A percentile compares a stretch with the other conserved stretches of the same genome.
Conservation (phyloP, 2,329 filamentous ascomycete species). For the Cladophialophora yegresii region DNA sequence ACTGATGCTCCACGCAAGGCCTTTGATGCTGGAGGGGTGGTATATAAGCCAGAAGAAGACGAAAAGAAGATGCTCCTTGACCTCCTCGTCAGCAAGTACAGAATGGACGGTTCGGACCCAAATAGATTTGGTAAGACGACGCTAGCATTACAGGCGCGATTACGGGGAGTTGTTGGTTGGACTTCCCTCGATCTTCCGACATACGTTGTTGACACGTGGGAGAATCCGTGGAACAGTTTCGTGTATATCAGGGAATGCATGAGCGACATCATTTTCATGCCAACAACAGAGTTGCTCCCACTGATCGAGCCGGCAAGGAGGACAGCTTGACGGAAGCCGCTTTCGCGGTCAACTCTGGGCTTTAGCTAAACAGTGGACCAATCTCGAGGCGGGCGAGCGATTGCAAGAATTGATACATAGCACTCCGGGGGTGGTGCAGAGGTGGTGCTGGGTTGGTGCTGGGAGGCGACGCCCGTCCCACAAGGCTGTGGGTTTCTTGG, state of each 20-base stretch:
- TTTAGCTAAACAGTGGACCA: neutral
- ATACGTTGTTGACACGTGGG: constrained; percentile 35
- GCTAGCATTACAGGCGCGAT: constrained; percentile 31
- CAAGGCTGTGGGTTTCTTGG: constrained; percentile 20
- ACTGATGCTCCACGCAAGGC: constrained; percentile 31
- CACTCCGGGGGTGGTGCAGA: neutral
- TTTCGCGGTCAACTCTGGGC: neutral
- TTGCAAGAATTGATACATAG: neutral
- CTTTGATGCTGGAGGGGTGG: constrained; percentile 24
- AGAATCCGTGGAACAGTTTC: constrained; percentile 37
- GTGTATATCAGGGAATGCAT: constrained; percentile 35
- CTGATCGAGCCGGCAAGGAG: constrained; percentile 25
- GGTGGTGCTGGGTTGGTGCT: neutral
- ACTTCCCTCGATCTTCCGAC: constrained; percentile 32
- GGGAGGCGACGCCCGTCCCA: constrained; percentile 6
- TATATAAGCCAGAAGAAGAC: constrained; percentile 25
- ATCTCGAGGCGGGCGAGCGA: neutral
- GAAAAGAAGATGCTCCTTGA: constrained; percentile 32
- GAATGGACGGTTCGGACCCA: constrained; percentile 34
- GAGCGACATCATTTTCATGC: constrained; percentile 35
- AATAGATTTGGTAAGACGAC: constrained; percentile 36
- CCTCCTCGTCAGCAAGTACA: constrained; percentile 30
- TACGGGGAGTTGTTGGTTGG: constrained; percentile 32
- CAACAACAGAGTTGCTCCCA: constrained; percentile 28
- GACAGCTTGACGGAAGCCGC: neutral